These are phyloP conservation scores for Pseudopyrenochaeta lycopersici DNA, from an alignment of 2,329 filamentous ascomycete species.

Conservation along the genomic window DNA sequence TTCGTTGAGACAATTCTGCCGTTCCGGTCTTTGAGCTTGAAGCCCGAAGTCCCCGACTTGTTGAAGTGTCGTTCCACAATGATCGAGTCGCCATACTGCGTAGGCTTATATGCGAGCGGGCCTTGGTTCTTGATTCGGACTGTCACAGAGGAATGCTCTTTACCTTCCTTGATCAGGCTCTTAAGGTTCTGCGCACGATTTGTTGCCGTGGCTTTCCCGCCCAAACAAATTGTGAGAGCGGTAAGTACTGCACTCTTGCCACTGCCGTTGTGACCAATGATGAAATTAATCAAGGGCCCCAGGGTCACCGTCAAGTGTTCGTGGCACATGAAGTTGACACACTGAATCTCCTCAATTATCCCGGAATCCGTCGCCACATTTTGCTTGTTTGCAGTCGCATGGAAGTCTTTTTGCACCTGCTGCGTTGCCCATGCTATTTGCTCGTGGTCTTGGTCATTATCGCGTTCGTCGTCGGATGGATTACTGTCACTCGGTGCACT, in stretches of 20 bases:
- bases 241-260: conserved; percentile 97
- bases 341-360: conserved; percentile 87
- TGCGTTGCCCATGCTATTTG: conserved; percentile 41
- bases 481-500: conserved; percentile 13
- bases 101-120: conserved; percentile 80
- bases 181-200: conserved; percentile 92
- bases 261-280: conserved; percentile 96
- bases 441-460: conserved; percentile 26
- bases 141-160: conserved; percentile 73
- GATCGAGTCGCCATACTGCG: conserved; percentile 84
- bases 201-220: conserved; percentile 90
- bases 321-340: conserved; percentile 97
- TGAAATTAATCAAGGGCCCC: conserved; percentile 97
- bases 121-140: conserved; percentile 94
- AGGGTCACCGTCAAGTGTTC: conserved; percentile 79
- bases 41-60: conserved; percentile 76
- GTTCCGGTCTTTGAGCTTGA: conserved; percentile 81
- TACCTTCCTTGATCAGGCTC: conserved; percentile 88
- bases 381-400: conserved; percentile 26
- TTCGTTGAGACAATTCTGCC: conserved; percentile 80
- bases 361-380: conserved; percentile 84
- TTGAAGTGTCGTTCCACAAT: conserved; percentile 91
- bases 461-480: conserved; percentile 24
- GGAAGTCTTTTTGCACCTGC: conserved; percentile 36
- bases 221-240: conserved; percentile 91